Percentiles rank a stretch among this genome's conserved stretches.
Evolutionary conservation across 805 yeast genomes (phyloP).

Genomic region (Debaryomyces tyrocola): DNA sequence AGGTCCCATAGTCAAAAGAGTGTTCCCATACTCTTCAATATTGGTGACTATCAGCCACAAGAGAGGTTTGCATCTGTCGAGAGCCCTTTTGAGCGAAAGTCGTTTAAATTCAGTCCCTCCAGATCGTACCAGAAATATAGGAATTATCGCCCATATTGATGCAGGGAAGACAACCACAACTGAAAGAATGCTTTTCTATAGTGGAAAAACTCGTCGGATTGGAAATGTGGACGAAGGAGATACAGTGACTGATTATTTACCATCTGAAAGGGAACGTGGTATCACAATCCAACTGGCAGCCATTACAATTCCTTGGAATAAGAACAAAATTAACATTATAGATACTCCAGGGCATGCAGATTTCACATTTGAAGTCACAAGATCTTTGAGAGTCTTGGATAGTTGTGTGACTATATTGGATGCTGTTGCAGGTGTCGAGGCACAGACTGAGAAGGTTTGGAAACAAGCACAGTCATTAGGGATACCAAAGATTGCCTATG

Average conservation of each 20-base stretch:
- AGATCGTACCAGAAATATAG: conserved; percentile 71
- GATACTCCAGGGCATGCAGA: conserved; percentile 99
- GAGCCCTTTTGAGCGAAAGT: neutral
- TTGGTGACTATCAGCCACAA: neutral
- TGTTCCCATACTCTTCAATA: neutral
- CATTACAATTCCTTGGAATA: conserved; percentile 83
- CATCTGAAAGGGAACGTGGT: conserved; percentile 89
- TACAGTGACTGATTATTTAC: conserved; percentile 89
- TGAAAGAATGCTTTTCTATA: conserved; percentile 88
- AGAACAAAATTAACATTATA: conserved; percentile 74
- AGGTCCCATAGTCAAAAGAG: neutral
- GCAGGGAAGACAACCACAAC: conserved; percentile 99
- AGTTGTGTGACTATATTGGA: conserved; percentile 93
- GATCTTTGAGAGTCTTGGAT: conserved; percentile 87
- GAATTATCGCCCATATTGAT: conserved; percentile 98
- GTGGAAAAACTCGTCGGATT: conserved; percentile 75
- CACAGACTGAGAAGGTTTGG: conserved; percentile 98
- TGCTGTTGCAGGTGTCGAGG: conserved; percentile 97
- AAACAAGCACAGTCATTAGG: conserved; percentile 66
- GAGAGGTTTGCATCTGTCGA: neutral
- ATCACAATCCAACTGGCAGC: conserved; percentile 97
- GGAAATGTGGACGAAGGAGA: conserved; percentile 98
- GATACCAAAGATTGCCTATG: conserved; percentile 77
- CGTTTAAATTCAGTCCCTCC: conserved; percentile 27
- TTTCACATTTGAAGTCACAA: conserved; percentile 89